These are phyloP conservation scores for Vachellia pachyceras DNA, from an alignment of 306 rosid genomes.

Conservation along the genomic window DNA sequence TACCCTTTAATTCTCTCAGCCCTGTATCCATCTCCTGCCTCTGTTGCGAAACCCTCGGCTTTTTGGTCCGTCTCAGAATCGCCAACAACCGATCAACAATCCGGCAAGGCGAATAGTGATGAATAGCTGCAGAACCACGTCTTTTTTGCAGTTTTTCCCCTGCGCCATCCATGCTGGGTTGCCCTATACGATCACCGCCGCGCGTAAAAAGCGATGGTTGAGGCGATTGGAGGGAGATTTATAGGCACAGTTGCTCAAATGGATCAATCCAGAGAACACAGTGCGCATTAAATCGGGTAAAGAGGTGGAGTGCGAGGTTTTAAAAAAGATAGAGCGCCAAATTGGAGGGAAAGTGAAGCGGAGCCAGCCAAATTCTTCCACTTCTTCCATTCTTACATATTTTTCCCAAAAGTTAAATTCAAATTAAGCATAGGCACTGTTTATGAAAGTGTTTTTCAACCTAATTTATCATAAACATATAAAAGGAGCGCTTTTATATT, in stretches of 20 bases:
- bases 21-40: slow-evolving; percentile 29
- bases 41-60: slow-evolving; percentile 29
- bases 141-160: not conserved
- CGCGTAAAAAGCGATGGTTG: slow-evolving; percentile 44
- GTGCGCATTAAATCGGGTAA: slow-evolving; percentile 38
- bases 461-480: no score
- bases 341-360: slow-evolving; percentile 47
- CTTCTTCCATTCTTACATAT: no score
- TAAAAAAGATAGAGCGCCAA: not conserved
- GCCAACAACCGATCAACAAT: slow-evolving; percentile 56
- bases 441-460: no score
- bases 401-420: no score
- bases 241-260: slow-evolving; percentile 31
- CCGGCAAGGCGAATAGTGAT: slow-evolving; percentile 60
- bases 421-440: no score
- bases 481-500: no score
- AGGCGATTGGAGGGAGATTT: slow-evolving; percentile 38
- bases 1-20: slow-evolving; percentile 11
- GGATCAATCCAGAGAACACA: not conserved
- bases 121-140: slow-evolving; percentile 12
- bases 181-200: slow-evolving; percentile 16
- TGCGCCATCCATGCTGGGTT: slow-evolving; percentile 46
- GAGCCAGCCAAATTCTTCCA: not conserved
- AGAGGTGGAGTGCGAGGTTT: slow-evolving; percentile 20
- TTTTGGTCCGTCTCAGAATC: slow-evolving; percentile 48